Evolutionary conservation across 805 yeast genomes (phyloP), one percentile per base, ranked within the genome.

Genomic region (Wickerhamiella sergipiensis): DNA sequence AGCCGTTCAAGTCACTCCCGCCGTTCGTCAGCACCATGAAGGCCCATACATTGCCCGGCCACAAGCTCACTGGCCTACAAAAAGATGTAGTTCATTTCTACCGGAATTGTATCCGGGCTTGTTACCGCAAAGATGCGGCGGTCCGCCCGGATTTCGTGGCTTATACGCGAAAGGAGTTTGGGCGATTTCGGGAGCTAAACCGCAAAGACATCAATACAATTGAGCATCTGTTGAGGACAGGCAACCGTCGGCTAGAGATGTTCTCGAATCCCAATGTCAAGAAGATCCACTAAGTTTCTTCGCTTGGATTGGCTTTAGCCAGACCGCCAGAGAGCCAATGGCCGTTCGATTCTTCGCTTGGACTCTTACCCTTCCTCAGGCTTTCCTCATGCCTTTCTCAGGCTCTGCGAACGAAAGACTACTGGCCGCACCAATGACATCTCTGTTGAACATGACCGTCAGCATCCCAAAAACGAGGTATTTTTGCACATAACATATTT

Each of bases 181-280:
- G 61, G 15, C 78, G 79, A 57, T 71, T 80, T 62, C 68, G 71
- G 47, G 49, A 50, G 17, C 66, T 89, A 10, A 78, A 83, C 38
- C 81, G 83, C 64, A 82, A 85, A 58, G 95, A 86, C 57, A 89
- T 89, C 64, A 73, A 82, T 44, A 83, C 95, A 0, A 79, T 89
- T 44, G 97, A 89, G 63, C 88, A 89, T 66, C 71, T 90, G 39
- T 65, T 89, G 42, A 71, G 97, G 52, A 73, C 76, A 2, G 97
- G 97, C 3, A 72, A 76, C 54, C 79, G 81, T 61, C 72, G 83
- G 59, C 71, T 75, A 47, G 94, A 87, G 55, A 77, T 81, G 78
- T 84, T 80, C 57, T 77, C 82, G 57, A 76, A 79, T 55, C 79
- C 85, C 1, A 79, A 76, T 49, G 80, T 89, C 33, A 83, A 81